A percentile compares a stretch with the other conserved stretches of the same genome.
phyloP scores from a whole-genome alignment of 495 filamentous ascomycete species.

The Tuber melanosporum region DNA sequence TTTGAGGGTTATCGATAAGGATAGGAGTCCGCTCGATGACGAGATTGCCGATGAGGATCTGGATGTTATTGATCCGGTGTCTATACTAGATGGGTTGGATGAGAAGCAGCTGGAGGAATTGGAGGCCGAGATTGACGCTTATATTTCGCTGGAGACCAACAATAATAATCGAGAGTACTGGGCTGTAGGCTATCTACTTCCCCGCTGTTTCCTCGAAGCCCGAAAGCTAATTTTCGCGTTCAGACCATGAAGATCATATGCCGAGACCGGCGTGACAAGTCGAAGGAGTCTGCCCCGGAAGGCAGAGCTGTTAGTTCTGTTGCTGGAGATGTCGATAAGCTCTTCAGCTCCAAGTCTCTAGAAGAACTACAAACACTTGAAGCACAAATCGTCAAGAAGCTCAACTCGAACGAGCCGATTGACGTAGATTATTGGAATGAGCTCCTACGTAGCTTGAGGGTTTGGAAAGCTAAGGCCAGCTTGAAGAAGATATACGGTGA shows the following conservation, averaged over 20 bases:
- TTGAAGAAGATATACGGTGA: slow-evolving; percentile 72
- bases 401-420: slow-evolving; percentile 82
- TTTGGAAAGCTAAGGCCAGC: slow-evolving; percentile 88
- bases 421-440: slow-evolving; percentile 98
- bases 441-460: slow-evolving; percentile 70
- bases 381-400: slow-evolving; percentile 71
- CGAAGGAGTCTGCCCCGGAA: slow-evolving; percentile 53
- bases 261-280: slow-evolving; percentile 63
- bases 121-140: slow-evolving; percentile 80
- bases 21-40: slow-evolving; percentile 70
- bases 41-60: slow-evolving; percentile 72
- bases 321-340: slow-evolving; percentile 75
- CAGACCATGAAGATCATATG: slow-evolving; percentile 79
- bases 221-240: slow-evolving; percentile 35
- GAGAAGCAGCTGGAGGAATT: slow-evolving; percentile 67
- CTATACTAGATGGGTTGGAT: slow-evolving; percentile 68
- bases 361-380: slow-evolving; percentile 80
- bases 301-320: slow-evolving; percentile 74
- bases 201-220: slow-evolving; percentile 3
- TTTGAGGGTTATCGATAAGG: slow-evolving; percentile 77
- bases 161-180: slow-evolving; percentile 76
- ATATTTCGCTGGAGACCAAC: slow-evolving; percentile 72
- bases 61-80: slow-evolving; percentile 73
- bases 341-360: slow-evolving; percentile 78
- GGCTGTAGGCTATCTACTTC: slow-evolving; percentile 50